Evolutionary conservation across 805 yeast genomes (phyloP), one percentile per base, ranked within the genome.

Genomic region (Blastobotrys parvus): DNA sequence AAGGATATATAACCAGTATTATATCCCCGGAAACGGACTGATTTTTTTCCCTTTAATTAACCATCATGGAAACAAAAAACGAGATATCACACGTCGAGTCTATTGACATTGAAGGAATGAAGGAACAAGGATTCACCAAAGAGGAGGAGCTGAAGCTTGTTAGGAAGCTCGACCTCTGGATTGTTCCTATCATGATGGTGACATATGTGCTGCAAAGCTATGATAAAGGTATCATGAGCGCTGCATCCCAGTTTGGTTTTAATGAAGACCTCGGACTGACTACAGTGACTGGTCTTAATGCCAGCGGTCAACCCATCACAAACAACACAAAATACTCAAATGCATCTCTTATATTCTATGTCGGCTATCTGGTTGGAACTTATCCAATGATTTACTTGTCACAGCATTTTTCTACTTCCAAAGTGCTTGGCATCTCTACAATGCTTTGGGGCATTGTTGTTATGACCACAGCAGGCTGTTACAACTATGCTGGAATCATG

Each of bases 121-220:
- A n/a, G n/a, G n/a, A n/a, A n/a, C n/a, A n/a, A n/a, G 39, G 44
- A 17, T 55, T 53, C 53, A 45, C 49, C n/a, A 30, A 38, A 7
- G 45, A 47, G 15, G 61, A 58, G 36, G 62, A 57, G 38, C 36
- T 57, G 20, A 65, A 59, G 29, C 55, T 78, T 3, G 54, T 70
- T 4, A 54, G 76, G 53, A 77, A 74, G 50, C 63, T 74, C 38
- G 82, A 80, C 45, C 66, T 64, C 62, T 58, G 67, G 39, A 80
- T 78, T 18, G 62, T 78, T 4, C 59, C 75, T 17, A 65, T 78
- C 62, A 78, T 80, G 0, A 72, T 74, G 45, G 46, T 77, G 39
- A 67, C 77, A 71, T 77, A 77, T 54, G 62, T 72, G 34, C 76
- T 78, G 6, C 63, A 77, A 41, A 75, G 75, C 50, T 57, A 75